A percentile compares a stretch with the other conserved stretches of the same genome.
Evolutionary conservation across 2,329 filamentous ascomycete species (phyloP).

Genomic region (Rhinocladiella mackenziei): DNA sequence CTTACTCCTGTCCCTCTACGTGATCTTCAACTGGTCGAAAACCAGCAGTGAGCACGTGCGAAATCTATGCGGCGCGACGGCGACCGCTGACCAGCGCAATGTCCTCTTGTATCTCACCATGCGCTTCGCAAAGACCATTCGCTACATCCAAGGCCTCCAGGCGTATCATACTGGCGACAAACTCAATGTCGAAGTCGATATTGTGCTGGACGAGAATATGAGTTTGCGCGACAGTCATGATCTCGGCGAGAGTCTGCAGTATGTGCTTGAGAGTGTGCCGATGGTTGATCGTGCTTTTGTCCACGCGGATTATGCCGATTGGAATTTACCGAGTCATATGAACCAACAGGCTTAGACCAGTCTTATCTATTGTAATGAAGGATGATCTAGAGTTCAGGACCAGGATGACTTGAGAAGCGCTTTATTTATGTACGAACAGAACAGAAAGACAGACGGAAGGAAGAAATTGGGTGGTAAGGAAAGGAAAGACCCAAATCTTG

Average conservation of each 20-base stretch:
- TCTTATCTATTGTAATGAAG: neutral
- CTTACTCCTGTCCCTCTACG: constrained; percentile 69
- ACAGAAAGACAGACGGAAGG: too few species aligned
- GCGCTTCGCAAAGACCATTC: constrained; percentile 85
- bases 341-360: constrained; percentile 26
- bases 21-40: constrained; percentile 73
- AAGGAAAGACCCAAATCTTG: too few species aligned
- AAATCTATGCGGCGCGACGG: constrained; percentile 74
- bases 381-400: too few species aligned
- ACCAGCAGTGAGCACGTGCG: constrained; percentile 74
- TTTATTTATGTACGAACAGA: too few species aligned
- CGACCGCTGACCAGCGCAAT: constrained; percentile 76
- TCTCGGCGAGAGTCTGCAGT: constrained; percentile 71
- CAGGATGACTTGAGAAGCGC: too few species aligned
- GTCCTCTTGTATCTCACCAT: constrained; percentile 86
- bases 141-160: constrained; percentile 77
- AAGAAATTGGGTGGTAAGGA: too few species aligned
- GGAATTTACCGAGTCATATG: constrained; percentile 44
- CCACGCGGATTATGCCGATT: constrained; percentile 43
- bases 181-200: constrained; percentile 77
- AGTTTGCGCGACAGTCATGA: constrained; percentile 77
- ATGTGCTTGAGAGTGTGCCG: constrained; percentile 78
- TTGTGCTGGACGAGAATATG: constrained; percentile 73
- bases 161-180: constrained; percentile 84
- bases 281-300: constrained; percentile 71